These are phyloP conservation scores for Colletotrichum paranaense DNA, from an alignment of 2,329 filamentous ascomycete species.

Conservation along the genomic window DNA sequence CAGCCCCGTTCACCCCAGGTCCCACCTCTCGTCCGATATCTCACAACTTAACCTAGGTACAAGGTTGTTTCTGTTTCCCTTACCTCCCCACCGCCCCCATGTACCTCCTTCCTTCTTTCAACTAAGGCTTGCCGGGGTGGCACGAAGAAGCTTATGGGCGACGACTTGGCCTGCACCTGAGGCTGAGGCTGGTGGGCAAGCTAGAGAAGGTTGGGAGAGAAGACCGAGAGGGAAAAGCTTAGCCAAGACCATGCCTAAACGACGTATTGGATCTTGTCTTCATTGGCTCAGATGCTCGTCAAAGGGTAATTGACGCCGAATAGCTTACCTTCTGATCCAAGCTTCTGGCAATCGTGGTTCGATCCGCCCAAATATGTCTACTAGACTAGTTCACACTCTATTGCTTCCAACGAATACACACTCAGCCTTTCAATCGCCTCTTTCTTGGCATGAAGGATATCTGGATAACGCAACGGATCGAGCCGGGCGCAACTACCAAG, in stretches of 20 bases:
- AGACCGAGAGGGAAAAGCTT: background rate
- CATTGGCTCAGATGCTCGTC: background rate
- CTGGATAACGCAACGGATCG: background rate
- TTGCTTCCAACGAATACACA: background rate
- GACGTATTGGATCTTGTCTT: background rate
- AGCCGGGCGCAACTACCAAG: background rate
- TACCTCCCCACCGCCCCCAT: background rate
- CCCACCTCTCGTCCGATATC: background rate
- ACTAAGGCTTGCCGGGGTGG: background rate
- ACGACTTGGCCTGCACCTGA: background rate
- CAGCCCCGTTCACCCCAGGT: background rate
- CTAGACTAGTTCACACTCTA: background rate
- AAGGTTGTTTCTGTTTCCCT: background rate
- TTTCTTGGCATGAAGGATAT: background rate
- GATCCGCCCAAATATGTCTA: background rate
- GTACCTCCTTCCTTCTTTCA: background rate
- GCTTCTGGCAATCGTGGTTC: background rate
- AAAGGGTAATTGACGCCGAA: background rate
- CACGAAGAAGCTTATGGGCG: background rate
- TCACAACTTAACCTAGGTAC: background rate
- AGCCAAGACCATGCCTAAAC: conserved; percentile 4
- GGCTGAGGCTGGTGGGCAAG: background rate
- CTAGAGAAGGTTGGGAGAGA: background rate
- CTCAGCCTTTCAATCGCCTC: background rate
- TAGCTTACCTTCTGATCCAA: background rate